These are phyloP conservation scores for Lizonia empirigonia DNA, from an alignment of 2,329 filamentous ascomycete genomes.

Conservation along the genomic window DNA sequence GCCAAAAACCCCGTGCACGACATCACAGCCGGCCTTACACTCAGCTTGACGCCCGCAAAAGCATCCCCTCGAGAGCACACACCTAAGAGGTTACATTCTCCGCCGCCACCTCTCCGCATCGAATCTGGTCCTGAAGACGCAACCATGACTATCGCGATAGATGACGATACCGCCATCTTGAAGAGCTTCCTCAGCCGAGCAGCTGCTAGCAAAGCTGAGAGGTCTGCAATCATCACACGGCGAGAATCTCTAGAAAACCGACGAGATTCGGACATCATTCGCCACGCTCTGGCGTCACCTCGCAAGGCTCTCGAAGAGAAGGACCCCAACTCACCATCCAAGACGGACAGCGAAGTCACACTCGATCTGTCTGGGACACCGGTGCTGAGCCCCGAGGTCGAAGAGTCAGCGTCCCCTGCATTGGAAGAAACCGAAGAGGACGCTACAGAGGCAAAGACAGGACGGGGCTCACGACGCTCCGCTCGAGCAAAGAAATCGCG, in stretches of 20 bases:
- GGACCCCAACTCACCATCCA: constrained; percentile 56
- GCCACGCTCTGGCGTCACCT: constrained; percentile 55
- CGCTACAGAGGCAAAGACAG: constrained; percentile 20
- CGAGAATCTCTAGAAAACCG: constrained; percentile 54
- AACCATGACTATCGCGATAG: constrained; percentile 44
- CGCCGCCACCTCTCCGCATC: constrained; percentile 34
- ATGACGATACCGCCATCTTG: constrained; percentile 56
- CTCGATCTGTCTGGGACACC: constrained; percentile 41
- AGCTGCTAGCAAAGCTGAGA: constrained; percentile 53
- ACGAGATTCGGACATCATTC: constrained; percentile 54
- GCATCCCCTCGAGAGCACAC: constrained; percentile 19
- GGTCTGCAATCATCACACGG: constrained; percentile 41
- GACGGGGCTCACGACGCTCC: constrained; percentile 39
- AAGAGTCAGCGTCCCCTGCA: constrained; percentile 25
- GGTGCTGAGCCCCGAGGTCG: constrained; percentile 27
- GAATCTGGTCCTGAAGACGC: constrained; percentile 35
- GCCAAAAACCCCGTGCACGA: constrained; percentile 16
- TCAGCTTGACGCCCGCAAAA: constrained; percentile 26
- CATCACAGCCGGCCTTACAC: constrained; percentile 42
- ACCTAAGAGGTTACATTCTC: constrained; percentile 35
- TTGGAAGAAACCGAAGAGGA: constrained; percentile 23
- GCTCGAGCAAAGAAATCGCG: constrained; percentile 44
- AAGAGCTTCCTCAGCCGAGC: constrained; percentile 57
- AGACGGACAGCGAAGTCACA: constrained; percentile 40
- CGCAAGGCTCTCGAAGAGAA: constrained; percentile 53